Evolutionary conservation across 306 rosid species (phyloP), one percentile per base, ranked within the genome.

Genomic region (Lablab purpureus): DNA sequence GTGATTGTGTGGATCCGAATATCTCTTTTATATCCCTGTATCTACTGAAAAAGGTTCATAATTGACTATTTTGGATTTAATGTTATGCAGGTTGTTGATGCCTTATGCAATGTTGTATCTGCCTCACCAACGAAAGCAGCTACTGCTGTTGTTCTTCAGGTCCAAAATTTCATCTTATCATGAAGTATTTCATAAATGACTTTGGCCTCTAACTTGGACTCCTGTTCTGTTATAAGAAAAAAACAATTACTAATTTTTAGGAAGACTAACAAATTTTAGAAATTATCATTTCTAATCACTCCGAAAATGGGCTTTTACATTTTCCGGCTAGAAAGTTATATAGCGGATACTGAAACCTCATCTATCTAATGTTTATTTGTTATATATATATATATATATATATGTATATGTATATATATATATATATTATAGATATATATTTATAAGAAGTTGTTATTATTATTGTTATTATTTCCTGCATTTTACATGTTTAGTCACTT

Each of bases 101-200:
- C 99, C 71, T 83, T 95, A 80, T 95, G 97, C 91, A 91, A 95
- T 60, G 99, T 95, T 67, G 99, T 95, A 72, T 88, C 95, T 41
- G 93, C 97, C 49, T 87, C 97, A 70, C 99, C 99, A 43, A 74
- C 91, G 9, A 95, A 91, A 86, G 99, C 98, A 46, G 91, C 99
- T 21, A 85, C 99, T 14, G 99, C 99, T 67, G 87, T 95, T 54
- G 94, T 95, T 73, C 98, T 95, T 87, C 98, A 95, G 99, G 99
- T 95, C 65, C 67, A 67, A 82, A 76, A 58, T 87, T 81, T 78
- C 77, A 52, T 36, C 84, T 71, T 66, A 55, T 51, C 78, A 72
- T 59, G 15, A 82, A 58, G 60, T 19, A 21, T 52, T 76, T 36
- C 76, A 50, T 84, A 47, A 49, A 46, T 76, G 27, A 68, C 65